phyloP scores from a whole-genome alignment of 1,284 basidiomycete genomes.

The Cryptococcus sp. region DNA sequence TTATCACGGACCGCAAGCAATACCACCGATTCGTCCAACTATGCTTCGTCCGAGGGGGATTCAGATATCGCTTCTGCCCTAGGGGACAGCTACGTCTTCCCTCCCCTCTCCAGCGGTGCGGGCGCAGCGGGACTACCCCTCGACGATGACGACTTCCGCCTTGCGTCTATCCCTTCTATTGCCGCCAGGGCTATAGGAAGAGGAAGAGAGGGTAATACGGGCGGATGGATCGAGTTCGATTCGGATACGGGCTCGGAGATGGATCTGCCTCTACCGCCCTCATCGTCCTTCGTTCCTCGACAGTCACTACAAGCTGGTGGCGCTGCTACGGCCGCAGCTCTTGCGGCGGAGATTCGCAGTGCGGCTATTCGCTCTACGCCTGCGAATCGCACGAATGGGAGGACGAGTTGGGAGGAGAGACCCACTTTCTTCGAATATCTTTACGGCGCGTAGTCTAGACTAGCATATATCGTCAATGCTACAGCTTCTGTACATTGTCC shows the following conservation, averaged over 20 bases:
- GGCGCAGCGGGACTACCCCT: not conserved
- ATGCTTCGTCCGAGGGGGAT: conserved; percentile 46
- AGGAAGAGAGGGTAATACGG: not conserved
- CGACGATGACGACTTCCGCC: not conserved
- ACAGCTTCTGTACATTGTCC: too few relatives aligned
- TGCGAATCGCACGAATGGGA: conserved; percentile 1
- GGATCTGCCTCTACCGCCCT: not conserved
- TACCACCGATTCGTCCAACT: conserved; percentile 38
- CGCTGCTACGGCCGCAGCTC: not conserved
- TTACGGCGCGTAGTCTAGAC: conserved; percentile 30
- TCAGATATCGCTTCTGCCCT: conserved; percentile 27
- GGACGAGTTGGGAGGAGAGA: conserved; percentile 36
- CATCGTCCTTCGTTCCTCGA: too few relatives aligned
- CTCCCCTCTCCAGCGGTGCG: conserved; percentile 7
- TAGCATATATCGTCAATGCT: too few relatives aligned
- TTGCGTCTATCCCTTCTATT: not conserved
- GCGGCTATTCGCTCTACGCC: too few relatives aligned
- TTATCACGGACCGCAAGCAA: conserved; percentile 14
- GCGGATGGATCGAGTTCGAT: not conserved
- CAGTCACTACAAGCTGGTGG: not conserved
- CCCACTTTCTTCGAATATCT: conserved; percentile 53
- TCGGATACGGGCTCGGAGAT: not conserved
- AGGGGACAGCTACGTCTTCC: conserved; percentile 30
- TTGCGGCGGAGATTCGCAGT: too few relatives aligned
- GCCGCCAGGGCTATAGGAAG: not conserved